A percentile compares a stretch with the other conserved stretches of the same genome.
These are phyloP conservation scores for Sporodiniella umbellata DNA, from an alignment of 371 early-diverging fungal species.

Conservation along the genomic window DNA sequence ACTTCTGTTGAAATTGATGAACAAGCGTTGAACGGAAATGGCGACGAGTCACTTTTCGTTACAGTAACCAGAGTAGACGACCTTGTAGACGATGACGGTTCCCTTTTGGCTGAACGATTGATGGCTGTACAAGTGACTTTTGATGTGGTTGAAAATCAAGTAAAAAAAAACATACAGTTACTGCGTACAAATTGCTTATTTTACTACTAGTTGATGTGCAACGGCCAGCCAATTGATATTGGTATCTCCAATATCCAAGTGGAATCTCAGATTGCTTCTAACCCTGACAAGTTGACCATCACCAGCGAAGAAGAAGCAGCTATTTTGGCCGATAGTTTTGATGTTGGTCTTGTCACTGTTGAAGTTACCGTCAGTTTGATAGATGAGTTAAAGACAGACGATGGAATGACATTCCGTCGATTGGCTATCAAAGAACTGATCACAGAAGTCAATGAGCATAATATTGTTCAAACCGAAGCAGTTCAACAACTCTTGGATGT, in stretches of 20 bases:
- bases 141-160: constrained; percentile 61
- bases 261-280: constrained; percentile 54
- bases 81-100: constrained; percentile 63
- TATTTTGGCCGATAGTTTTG: constrained; percentile 53
- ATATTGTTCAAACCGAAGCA: constrained; percentile 67
- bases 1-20: constrained; percentile 44
- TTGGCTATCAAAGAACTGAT: constrained; percentile 61
- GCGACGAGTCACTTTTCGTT: constrained; percentile 49
- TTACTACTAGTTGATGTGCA: constrained; percentile 43
- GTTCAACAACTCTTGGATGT: constrained; percentile 70
- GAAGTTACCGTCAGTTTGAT: constrained; percentile 58
- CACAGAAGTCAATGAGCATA: constrained; percentile 65
- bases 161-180: constrained; percentile 10
- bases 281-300: constrained; percentile 42
- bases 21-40: constrained; percentile 22
- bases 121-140: constrained; percentile 67
- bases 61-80: constrained; percentile 72
- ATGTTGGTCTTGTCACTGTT: constrained; percentile 68
- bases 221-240: constrained; percentile 58
- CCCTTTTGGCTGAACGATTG: constrained; percentile 62
- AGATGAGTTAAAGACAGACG: constrained; percentile 52
- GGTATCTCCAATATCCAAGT: constrained; percentile 58
- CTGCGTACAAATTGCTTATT: background rate
- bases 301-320: constrained; percentile 51
- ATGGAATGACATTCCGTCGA: constrained; percentile 53